Base-by-base conservation (phyloP, 2,329 filamentous ascomycete species). In the Gliomastix tumulicola region DNA sequence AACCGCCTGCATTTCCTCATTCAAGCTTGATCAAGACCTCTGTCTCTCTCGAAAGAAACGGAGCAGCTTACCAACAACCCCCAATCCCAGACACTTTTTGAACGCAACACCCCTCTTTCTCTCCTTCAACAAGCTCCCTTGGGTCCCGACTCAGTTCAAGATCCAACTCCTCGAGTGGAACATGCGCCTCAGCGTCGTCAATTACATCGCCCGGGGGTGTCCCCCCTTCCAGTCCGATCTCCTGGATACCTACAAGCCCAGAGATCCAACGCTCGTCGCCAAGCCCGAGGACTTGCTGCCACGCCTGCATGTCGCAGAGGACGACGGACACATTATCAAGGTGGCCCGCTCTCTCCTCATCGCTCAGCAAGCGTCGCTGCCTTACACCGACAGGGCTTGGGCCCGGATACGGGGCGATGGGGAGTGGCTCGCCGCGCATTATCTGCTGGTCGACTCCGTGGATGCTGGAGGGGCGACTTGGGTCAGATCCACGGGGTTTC, bases 311-410 rank as follows among this genome's bases (percentile, higher is more conserved):
- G 42, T 44, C 9, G n/a, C n/a, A n/a, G 51, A 69, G 0, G 89
- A 95, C 46, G 88, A 96, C 56, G 88, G 89, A 0, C 90, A 97
- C 59, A 69, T 78, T 9, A 69, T 80, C 36, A 96, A 96, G 58
- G 61, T 94, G 6, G 68, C 82, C 8, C 68, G 88, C 21, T 81
- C 86, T 2, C 56, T 92, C n/a, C 72, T 74, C 5, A 60, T 88
- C 48, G 86, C 77, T 2, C 68, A 82, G 53, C 53, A 66, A 21
- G 50, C 70, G 2, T 72, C 69, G 35, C 48, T 53, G 44, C 54
- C 56, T 27, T 82, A 64, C 45, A 49, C 55, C 7, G 50, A 63
- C 27, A 58, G 54, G 35, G n/a, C n/a, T n/a, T 71, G 71, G 65
- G 64, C 76, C 21, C 56, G 60, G 35, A 56, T 87, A 27, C 69